Percentiles rank a stretch among this genome's conserved stretches.
phyloP scores from a whole-genome alignment of 257 asterid species.

The Linderniella brevidens region DNA sequence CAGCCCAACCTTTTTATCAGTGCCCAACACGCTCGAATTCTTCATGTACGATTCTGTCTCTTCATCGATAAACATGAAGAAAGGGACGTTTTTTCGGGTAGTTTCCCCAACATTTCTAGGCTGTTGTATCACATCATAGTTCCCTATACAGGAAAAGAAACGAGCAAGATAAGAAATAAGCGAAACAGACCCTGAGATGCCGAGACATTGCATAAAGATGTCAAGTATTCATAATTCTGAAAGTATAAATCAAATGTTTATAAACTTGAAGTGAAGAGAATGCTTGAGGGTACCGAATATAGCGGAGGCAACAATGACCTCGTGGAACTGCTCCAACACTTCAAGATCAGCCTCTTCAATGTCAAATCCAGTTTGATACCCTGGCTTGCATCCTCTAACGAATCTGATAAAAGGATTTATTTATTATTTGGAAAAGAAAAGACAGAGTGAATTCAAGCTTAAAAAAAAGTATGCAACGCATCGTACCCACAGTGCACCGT shows the following conservation, averaged over 20 bases:
- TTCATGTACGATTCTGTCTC: constrained; percentile 45
- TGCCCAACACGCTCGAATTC: constrained; percentile 45
- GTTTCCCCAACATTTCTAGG: constrained; percentile 68
- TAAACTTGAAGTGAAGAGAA: too few species aligned
- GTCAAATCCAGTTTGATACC: constrained; percentile 68
- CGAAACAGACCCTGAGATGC: constrained; percentile 2
- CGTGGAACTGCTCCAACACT: constrained; percentile 70
- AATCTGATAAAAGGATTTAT: constrained; percentile 27
- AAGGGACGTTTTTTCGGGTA: constrained; percentile 44
- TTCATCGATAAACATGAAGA: constrained; percentile 78
- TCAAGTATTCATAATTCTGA: too few species aligned
- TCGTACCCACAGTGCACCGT: constrained; percentile 84
- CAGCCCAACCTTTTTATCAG: constrained; percentile 51
- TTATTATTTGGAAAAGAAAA: background rate
- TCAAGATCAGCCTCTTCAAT: constrained; percentile 65
- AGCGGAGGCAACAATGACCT: constrained; percentile 84
- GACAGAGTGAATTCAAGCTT: background rate
- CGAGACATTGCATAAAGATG: too few species aligned
- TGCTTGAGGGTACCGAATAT: constrained; percentile 48
- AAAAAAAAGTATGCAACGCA: background rate
- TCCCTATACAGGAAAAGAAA: constrained; percentile 39
- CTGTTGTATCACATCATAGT: constrained; percentile 76
- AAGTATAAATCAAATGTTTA: too few species aligned
- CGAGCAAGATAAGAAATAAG: constrained; percentile 6
- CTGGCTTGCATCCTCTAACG: constrained; percentile 73